Evolutionary conservation across 345 rosid genomes (phyloP).

Genomic region (Garcia nutans): DNA sequence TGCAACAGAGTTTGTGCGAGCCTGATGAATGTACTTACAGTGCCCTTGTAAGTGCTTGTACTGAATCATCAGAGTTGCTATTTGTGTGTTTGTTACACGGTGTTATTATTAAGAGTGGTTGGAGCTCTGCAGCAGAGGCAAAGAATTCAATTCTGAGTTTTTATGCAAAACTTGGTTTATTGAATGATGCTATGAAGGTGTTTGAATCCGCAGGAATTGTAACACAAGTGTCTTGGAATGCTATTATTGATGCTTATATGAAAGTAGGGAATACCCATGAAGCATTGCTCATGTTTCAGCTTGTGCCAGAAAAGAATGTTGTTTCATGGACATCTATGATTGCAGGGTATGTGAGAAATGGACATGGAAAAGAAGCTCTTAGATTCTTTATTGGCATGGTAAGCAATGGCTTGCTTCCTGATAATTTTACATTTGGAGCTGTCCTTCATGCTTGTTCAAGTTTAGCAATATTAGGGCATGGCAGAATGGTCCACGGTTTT

Average conservation of each 20-base stretch:
- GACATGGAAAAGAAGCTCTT: conserved; percentile 59
- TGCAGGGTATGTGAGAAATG: conserved; percentile 58
- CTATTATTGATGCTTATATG: conserved; percentile 67
- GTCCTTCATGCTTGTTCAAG: conserved; percentile 72
- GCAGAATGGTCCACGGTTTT: conserved; percentile 70
- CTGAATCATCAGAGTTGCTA: conserved; percentile 38
- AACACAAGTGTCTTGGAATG: conserved; percentile 69
- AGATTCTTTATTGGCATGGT: conserved; percentile 51
- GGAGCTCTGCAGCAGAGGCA: conserved; percentile 60
- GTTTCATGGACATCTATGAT: conserved; percentile 80
- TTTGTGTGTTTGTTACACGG: conserved; percentile 57
- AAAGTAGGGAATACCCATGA: conserved; percentile 50
- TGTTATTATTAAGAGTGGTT: conserved; percentile 59
- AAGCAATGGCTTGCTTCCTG: conserved; percentile 34
- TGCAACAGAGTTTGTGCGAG: conserved; percentile 37
- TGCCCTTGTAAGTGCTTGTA: conserved; percentile 57
- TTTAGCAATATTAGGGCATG: conserved; percentile 54
- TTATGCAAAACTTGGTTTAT: conserved; percentile 55
- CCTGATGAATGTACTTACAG: conserved; percentile 84
- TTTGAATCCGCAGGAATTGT: conserved; percentile 43
- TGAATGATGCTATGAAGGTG: conserved; percentile 49
- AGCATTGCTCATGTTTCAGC: conserved; percentile 48
- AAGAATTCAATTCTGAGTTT: conserved; percentile 67
- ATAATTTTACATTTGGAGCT: conserved; percentile 59
- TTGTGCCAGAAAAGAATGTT: conserved; percentile 51